Percentiles rank a stretch among this genome's conserved stretches.
Conservation (phyloP, 2,329 filamentous ascomycete genomes). For the Arthrobotrys conoides region DNA sequence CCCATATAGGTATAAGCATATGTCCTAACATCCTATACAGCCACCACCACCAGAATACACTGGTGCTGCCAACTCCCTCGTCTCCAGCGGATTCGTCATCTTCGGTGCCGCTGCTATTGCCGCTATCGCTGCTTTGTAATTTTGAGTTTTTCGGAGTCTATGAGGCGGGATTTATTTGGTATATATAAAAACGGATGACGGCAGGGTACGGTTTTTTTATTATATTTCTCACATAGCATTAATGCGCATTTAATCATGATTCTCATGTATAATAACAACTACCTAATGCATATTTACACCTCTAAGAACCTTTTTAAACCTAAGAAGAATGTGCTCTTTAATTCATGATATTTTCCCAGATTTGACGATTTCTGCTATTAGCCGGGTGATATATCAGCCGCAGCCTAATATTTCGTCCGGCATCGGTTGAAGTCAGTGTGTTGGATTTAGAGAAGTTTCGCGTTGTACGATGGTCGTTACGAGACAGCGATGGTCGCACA, state of each 20-base stretch:
- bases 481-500: too few relatives aligned
- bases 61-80: constrained; percentile 48
- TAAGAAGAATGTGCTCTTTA: not conserved
- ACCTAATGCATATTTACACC: constrained; percentile 15
- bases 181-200: constrained; percentile 16
- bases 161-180: constrained; percentile 15
- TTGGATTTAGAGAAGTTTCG: not conserved
- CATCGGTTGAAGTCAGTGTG: not conserved
- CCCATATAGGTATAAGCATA: not conserved
- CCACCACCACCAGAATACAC: constrained; percentile 53
- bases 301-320: not conserved
- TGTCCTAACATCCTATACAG: constrained; percentile 17
- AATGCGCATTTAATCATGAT: constrained; percentile 29
- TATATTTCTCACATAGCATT: constrained; percentile 14
- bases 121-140: constrained; percentile 42
- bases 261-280: constrained; percentile 36
- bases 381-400: too few relatives aligned
- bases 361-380: not conserved
- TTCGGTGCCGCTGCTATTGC: constrained; percentile 40
- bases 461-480: not conserved
- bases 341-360: not conserved
- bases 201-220: constrained; percentile 11
- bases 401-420: too few relatives aligned
- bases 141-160: constrained; percentile 13
- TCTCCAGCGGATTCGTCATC: constrained; percentile 25